Evolutionary conservation across 495 filamentous ascomycete species (phyloP), one percentile per base, ranked within the genome.

Genomic region (Cercophora scortea): DNA sequence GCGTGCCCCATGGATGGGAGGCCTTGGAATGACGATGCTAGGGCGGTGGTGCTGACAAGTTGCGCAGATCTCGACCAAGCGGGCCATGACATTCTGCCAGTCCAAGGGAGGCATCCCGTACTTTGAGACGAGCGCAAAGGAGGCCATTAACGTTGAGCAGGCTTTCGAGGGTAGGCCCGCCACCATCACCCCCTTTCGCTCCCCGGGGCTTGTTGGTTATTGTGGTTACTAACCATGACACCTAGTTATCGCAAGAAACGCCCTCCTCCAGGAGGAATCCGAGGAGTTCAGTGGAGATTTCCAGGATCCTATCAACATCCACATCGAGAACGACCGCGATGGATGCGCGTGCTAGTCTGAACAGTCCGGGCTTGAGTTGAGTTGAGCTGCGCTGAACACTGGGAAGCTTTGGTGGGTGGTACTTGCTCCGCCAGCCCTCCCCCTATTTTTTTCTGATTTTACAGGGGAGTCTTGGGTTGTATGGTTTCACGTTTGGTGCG

Each of bases 71-170:
- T 93, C 90, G 12, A 88, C 84, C 57, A 96, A 96, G 78, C 80
- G 92, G 52, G 93, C 93, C 17, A 91, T 89, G 84, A 88, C 91
- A 8, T 99, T 96, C 71, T 99, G 94, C 68, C 89, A 95, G 70
- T 93, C 88, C 19, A 96, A 96, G 71, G 94, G 94, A 32, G 87
- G 85, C 49, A 96, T 98, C 56, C 94, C 94, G 3, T 99, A 97
- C 69, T 99, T 97, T 62, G 93, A 99, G 79, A 97, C 93, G 7
- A 96, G 91, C 71, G 93, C 93, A 38, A 99, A 99, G 77, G 93
- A 99, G 68, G 94, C 91, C 25, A 83, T 96, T 64, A 96, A 97
- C 60, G 93, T 99, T 12, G 93, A 99, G 74, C 88, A 96, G 70
- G 94, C 93, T 46, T 99, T 99, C 66, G 93, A 97, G 77, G 89